Evolutionary conservation across 306 rosid species (phyloP).

Genomic region (Acmispon strigosus): DNA sequence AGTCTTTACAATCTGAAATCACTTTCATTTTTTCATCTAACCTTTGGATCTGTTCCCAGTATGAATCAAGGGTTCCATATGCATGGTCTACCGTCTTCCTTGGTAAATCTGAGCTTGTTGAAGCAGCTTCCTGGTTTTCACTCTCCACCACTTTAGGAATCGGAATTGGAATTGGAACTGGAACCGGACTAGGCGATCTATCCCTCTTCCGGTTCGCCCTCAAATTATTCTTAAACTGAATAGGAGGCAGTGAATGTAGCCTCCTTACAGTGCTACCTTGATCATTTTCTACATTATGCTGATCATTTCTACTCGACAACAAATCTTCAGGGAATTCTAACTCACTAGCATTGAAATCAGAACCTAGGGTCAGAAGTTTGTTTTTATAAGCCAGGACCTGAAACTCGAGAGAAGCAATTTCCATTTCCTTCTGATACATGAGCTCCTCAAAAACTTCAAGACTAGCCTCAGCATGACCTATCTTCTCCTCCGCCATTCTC

Average conservation of each 20-base stretch:
- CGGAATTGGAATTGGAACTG: neutral
- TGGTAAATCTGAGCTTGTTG: conserved; percentile 29
- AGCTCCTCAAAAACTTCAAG: conserved; percentile 66
- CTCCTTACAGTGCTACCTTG: conserved; percentile 39
- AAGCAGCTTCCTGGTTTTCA: conserved; percentile 24
- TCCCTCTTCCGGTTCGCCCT: conserved; percentile 37
- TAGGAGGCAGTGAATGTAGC: conserved; percentile 60
- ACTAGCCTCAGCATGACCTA: conserved; percentile 68
- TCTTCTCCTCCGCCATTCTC: conserved; percentile 92
- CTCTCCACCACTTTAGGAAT: conserved; percentile 20
- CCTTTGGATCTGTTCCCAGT: conserved; percentile 51
- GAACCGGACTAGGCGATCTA: conserved; percentile 29
- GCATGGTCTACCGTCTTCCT: conserved; percentile 17
- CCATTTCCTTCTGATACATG: conserved; percentile 79
- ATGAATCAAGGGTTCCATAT: conserved; percentile 35
- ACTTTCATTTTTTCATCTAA: conserved; percentile 70
- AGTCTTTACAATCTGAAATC: conserved; percentile 48
- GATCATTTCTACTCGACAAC: conserved; percentile 33
- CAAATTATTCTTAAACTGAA: conserved; percentile 35
- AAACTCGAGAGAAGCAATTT: conserved; percentile 69
- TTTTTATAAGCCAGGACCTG: conserved; percentile 67
- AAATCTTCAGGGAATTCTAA: conserved; percentile 44
- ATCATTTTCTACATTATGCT: conserved; percentile 27
- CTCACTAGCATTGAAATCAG: conserved; percentile 48
- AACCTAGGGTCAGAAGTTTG: conserved; percentile 56